Conservation (phyloP, 2,329 filamentous ascomycete species). For the Claviceps sp. region DNA sequence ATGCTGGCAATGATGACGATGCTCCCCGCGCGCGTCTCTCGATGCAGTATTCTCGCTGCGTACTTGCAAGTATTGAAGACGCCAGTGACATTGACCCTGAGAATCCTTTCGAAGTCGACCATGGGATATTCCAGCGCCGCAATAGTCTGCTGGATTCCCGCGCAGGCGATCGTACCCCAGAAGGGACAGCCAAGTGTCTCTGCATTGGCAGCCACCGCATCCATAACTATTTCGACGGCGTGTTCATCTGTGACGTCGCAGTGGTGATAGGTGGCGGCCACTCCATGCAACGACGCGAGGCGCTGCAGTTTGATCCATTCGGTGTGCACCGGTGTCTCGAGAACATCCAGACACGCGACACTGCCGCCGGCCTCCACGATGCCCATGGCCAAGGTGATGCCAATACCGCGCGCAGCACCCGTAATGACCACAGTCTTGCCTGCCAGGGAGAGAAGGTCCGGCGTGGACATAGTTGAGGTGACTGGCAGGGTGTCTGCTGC, state of each 20-base stretch:
- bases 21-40: slow-evolving; percentile 42
- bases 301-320: slow-evolving; percentile 31
- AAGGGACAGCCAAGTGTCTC: slow-evolving; percentile 19
- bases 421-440: slow-evolving; percentile 34
- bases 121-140: slow-evolving; percentile 63
- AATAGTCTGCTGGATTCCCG: slow-evolving; percentile 34
- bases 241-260: slow-evolving; percentile 35
- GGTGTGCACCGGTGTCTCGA: slow-evolving; percentile 20
- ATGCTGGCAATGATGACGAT: slow-evolving; percentile 58
- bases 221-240: slow-evolving; percentile 20
- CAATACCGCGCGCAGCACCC: slow-evolving; percentile 36
- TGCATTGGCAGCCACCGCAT: slow-evolving; percentile 22
- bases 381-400: slow-evolving; percentile 34
- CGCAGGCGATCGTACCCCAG: slow-evolving; percentile 29
- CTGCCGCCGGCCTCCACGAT: slow-evolving; percentile 35
- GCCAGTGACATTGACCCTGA: slow-evolving; percentile 79
- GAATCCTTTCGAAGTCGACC: slow-evolving; percentile 61
- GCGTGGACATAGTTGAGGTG: slow-evolving; percentile 7
- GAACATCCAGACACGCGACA: slow-evolving; percentile 34
- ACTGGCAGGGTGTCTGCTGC: neutral
- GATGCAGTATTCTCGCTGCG: slow-evolving; percentile 64
- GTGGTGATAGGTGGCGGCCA: slow-evolving; percentile 25
- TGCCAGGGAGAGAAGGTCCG: slow-evolving; percentile 30
- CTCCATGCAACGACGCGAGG: slow-evolving; percentile 21
- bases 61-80: slow-evolving; percentile 77